Base-by-base conservation (phyloP, 306 rosid genomes). In the Gynostemma pentaphyllum region DNA sequence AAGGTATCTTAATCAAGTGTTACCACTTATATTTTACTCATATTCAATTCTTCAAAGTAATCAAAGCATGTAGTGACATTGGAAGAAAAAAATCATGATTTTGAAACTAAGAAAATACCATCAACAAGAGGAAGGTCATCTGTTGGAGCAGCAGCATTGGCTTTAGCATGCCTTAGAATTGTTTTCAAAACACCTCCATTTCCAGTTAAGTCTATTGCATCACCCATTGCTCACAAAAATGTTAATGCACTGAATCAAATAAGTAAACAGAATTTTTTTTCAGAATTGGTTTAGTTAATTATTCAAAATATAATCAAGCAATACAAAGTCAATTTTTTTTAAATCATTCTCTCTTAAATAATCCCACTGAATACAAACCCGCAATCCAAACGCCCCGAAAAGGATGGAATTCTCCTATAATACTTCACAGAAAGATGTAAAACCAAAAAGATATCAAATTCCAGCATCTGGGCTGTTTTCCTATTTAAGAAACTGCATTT, bases 181-280 rank as follows among this genome's bases (percentile, higher is more conserved):
- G 79, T 86, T 87, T 92, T 89, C 46, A 84, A 61, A 52, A 89
- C 92, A 62, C 98, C 95, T 69, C 98, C 96, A 73, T 92, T 96
- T 22, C 96, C 96, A 15, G 84, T 80, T 63, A 92, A 81, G 77
- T 92, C 95, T 80, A 88, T 70, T 39, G 82, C 57, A 60, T 91
- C 95, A 61, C 80, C 80, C 98, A 91, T 91, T 66, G 72, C 75
- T 79, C 65, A 62, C 76, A 66, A 74, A n/a, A 42, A 77, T 76
- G 69, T 49, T 37, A 61, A 74, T 19, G 63, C 19, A 48, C 82
- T 74, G 61, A 7, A 57, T 57, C 56, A 66, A 66, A 49, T 50
- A 60, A 54, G 23, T 22, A 0, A 60, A 21, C 65, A 60, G 7
- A 39, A 19, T 12, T 21, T 12, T 21, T 39, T 22, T 10, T 60